A percentile compares a stretch with the other conserved stretches of the same genome.
These are phyloP conservation scores for Nitzschia palea DNA, from an alignment of 108 stramenopile species.

Conservation along the genomic window DNA sequence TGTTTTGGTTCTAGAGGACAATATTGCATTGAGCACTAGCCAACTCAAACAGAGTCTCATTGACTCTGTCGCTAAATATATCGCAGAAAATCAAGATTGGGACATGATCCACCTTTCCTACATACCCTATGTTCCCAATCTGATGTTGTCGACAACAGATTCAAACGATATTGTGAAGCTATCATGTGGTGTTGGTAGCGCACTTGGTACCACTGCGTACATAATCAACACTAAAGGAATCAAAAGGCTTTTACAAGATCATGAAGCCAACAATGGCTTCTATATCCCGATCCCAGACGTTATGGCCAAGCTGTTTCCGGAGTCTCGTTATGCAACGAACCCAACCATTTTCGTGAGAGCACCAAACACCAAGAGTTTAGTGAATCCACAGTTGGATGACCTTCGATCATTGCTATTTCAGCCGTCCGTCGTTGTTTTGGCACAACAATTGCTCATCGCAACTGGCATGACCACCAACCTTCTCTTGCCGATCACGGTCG, in stretches of 20 bases:
- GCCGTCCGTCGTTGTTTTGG: conserved; percentile 23
- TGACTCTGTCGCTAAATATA: conserved; percentile 19
- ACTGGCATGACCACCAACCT: conserved; percentile 36
- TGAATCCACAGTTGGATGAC: conserved; percentile 50
- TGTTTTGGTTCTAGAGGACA: conserved; percentile 47
- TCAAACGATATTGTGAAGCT: conserved; percentile 27
- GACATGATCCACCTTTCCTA: conserved; percentile 52
- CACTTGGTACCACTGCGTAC: conserved; percentile 51
- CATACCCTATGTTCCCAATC: conserved; percentile 47
- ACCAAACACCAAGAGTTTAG: conserved; percentile 42
- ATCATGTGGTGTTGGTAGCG: conserved; percentile 22
- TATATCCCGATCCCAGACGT: conserved; percentile 41
- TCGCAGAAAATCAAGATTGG: neutral
- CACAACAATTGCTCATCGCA: conserved; percentile 24
- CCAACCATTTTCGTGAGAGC: conserved; percentile 42
- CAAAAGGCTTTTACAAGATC: conserved; percentile 25
- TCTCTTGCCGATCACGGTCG: conserved; percentile 16
- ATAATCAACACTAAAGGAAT: conserved; percentile 40
- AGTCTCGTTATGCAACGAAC: conserved; percentile 38
- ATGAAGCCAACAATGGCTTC: conserved; percentile 33
- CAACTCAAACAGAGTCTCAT: conserved; percentile 17
- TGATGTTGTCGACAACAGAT: conserved; percentile 24
- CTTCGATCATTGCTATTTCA: conserved; percentile 43
- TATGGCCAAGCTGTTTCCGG: conserved; percentile 45
- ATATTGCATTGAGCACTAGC: conserved; percentile 26